Evolutionary conservation across 1,139 yeast species (phyloP), one percentile per base, ranked within the genome.

Genomic region (Pichia kudriavzevii): DNA sequence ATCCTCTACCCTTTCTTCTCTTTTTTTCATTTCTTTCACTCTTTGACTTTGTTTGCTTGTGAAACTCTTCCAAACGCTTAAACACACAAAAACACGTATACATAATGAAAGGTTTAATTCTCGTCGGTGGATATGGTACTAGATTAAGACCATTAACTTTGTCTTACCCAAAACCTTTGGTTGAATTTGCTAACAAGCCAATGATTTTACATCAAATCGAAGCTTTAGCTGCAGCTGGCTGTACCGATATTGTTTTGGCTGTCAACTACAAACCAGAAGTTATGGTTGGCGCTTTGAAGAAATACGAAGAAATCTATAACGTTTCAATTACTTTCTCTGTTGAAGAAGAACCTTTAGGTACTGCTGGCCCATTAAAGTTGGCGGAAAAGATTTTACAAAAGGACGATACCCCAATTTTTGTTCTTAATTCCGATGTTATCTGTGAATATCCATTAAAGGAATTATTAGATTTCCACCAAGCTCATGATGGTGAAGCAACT

Each of bases 101-200:
- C 40, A 63, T 32, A 55, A 91, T 91, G 98, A 91, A 91, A 73
- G 98, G 96, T 60, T 78, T 91, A 64, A 91, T 91, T 73, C 82
- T 91, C 63, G 98, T 91, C 56, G 98, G 98, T 60, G 98, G 98
- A 64, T 91, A 87, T 72, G 99, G 99, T 73, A 91, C 99, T 59
- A 93, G 99, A 71, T 82, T 91, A 71, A 88, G 99, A 76, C 99
- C 99, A 46, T 74, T 91, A 57, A 93, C 99, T 44, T 73, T 93
- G 57, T 88, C 98, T 40, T 75, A 83, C 49, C 99, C 99, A 63
- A 93, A 93, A 70, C 99, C 99, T 36, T 74, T 93, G 64, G 98
- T 93, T 47, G 99, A 93, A 67, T 91, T 91, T 57, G 98, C 87
- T 61, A 91, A 91, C 82, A 83, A 93, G 70, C 97, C 98, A 56